Conservation (phyloP, 352 stramenopile genomes). For the Globisporangium echinulatum region DNA sequence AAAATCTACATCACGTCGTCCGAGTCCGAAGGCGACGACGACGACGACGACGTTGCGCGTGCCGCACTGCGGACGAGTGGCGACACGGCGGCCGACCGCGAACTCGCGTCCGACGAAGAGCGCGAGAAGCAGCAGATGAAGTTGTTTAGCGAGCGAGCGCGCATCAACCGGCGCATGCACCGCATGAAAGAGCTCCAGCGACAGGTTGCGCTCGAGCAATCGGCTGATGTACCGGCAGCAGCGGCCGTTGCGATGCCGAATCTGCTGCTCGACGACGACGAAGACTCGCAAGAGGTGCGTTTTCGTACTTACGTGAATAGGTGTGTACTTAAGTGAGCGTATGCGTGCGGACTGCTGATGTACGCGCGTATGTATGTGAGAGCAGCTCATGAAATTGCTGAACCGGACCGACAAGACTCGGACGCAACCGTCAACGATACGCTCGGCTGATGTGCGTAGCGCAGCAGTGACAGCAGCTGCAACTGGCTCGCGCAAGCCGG, state of each 20-base stretch:
- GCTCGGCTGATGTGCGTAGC: too few species aligned
- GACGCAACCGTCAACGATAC: too few species aligned
- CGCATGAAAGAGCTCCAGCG: slow-evolving; percentile 80
- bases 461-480: not conserved
- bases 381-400: slow-evolving; percentile 49
- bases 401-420: slow-evolving; percentile 37
- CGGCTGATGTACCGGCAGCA: not conserved
- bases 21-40: slow-evolving; percentile 64
- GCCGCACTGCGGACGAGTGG: slow-evolving; percentile 16
- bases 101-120: slow-evolving; percentile 71
- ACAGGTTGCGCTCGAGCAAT: slow-evolving; percentile 39
- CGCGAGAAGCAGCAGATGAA: slow-evolving; percentile 84
- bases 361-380: not conserved
- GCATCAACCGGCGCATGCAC: slow-evolving; percentile 81
- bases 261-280: slow-evolving; percentile 66
- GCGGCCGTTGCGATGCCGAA: slow-evolving; percentile 27
- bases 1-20: slow-evolving; percentile 86
- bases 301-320: not conserved
- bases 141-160: slow-evolving; percentile 70
- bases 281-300: slow-evolving; percentile 68
- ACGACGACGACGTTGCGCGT: slow-evolving; percentile 18
- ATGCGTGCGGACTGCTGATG: too few species aligned
- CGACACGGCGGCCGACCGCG: slow-evolving; percentile 27
- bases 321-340: too few species aligned
- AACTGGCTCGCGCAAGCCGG: slow-evolving; percentile 5